Evolutionary conservation across 1,139 yeast species (phyloP).

Genomic region (Pichia terricola): DNA sequence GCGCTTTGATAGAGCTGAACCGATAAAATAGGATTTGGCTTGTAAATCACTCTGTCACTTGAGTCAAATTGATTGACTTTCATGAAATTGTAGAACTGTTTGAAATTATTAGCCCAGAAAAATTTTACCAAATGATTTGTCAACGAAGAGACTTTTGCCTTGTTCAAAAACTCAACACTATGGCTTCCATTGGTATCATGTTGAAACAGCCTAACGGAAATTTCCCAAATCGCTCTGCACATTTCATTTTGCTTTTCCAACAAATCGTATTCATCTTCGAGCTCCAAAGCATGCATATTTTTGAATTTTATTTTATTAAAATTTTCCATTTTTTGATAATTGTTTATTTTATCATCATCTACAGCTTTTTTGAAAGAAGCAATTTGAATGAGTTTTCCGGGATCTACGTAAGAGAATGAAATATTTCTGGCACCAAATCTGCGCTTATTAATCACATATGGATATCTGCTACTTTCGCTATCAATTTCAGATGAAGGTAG

Average conservation of each 20-base stretch:
- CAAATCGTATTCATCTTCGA: conserved; percentile 1
- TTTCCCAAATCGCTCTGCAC: conserved; percentile 17
- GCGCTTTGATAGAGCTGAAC: conserved; percentile 21
- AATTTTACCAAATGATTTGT: conserved; percentile 23
- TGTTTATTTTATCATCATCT: conserved; percentile 12
- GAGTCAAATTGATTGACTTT: conserved; percentile 12
- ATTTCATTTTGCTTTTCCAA: conserved; percentile 12
- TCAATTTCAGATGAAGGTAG: conserved; percentile 9
- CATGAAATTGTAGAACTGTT: conserved; percentile 17
- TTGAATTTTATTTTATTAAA: conserved; percentile 7
- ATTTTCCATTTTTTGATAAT: conserved; percentile 6
- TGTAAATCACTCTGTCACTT: conserved; percentile 3
- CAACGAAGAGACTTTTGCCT: conserved; percentile 18
- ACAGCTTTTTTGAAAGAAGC: conserved; percentile 19
- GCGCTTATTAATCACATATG: conserved; percentile 5
- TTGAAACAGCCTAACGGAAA: conserved; percentile 13
- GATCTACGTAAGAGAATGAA: conserved; percentile 20
- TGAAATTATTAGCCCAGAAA: conserved; percentile 20
- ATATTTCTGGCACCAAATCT: conserved; percentile 1
- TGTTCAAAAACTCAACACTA: conserved; percentile 9
- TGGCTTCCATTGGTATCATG: not conserved
- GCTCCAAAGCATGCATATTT: not conserved
- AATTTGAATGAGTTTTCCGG: conserved; percentile 20
- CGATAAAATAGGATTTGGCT: conserved; percentile 17
- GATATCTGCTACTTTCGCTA: conserved; percentile 9